Base-by-base conservation (phyloP, 352 stramenopile genomes). In the Pseudoperonospora humuli region DNA sequence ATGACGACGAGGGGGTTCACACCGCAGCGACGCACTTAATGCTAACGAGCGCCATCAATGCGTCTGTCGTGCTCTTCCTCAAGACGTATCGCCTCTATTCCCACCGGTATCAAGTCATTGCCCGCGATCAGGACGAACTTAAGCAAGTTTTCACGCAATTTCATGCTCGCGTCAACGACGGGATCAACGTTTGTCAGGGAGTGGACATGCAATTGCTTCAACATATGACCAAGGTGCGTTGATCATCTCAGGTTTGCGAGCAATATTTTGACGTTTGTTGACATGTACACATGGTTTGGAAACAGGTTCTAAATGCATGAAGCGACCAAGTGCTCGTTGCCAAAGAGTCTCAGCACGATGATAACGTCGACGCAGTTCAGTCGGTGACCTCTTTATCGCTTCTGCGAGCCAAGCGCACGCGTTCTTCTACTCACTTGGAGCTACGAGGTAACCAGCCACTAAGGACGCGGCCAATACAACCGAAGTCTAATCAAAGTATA, bases 41-140 rank as follows among this genome's bases (percentile, higher is more conserved):
- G 32, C 31, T 49, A 15, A 54, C 37, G n/a, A 84, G 71, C 33
- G 57, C 58, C 0, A 57, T 84, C n/a, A 53, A 86, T 14, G 50
- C 57, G 5, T 75, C 69, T 26, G 67, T 50, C 4, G 29, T 86
- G 46, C 67, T 86, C 5, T 81, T 86, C 32, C 37, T 86, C 24
- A 77, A 86, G 52, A 86, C 71, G 5, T 79, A 67, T 54, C 31
- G 79, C 34, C 50, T 86, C 5, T 67, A 80, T 50, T 39, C 46
- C 8, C 67, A 83, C 39, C 67, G 72, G 39, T 74, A 76, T 27
- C 58, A 70, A 25, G 39, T 63, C 13, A 18, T 34, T 4, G 61
- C 65, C 26, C 53, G 58, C 11, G 67, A 83, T 13, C 48, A 47
- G 19, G 39, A 64, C 14, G 70, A 84, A 26, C 54, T 83, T 13